Percentiles rank a stretch among this genome's conserved stretches.
These are phyloP conservation scores for Ensete glaucum DNA, from an alignment of 176 grass and related monocot genomes.

Conservation along the genomic window DNA sequence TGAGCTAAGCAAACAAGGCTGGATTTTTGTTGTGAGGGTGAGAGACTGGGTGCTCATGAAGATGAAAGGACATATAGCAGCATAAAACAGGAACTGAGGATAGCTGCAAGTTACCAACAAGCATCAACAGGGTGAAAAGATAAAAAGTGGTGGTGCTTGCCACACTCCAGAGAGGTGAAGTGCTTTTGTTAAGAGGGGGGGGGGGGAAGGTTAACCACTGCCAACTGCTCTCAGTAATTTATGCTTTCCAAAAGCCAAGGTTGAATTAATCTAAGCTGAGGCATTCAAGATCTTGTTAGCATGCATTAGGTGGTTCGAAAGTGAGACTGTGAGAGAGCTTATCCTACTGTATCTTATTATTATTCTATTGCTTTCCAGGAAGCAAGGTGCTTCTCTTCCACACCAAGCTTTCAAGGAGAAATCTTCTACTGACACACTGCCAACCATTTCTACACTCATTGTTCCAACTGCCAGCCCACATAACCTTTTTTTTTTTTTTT, in stretches of 20 bases:
- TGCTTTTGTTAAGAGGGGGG: conserved; percentile 36
- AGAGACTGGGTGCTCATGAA: background rate
- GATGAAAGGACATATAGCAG: conserved; percentile 37
- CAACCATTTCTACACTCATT: conserved; percentile 14
- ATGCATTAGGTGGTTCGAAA: conserved; percentile 11
- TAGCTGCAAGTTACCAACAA: conserved; percentile 38
- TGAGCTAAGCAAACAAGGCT: background rate
- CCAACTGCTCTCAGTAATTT: conserved; percentile 25
- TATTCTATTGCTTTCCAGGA: conserved; percentile 28
- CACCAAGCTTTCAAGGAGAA: conserved; percentile 25
- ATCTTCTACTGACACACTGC: conserved; percentile 18
- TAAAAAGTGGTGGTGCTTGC: conserved; percentile 6
- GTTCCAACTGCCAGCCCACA: background rate
- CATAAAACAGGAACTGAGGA: conserved; percentile 17
- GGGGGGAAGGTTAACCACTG: conserved; percentile 35
- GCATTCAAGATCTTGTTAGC: background rate
- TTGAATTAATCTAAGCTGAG: conserved; percentile 4
- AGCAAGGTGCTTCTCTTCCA: conserved; percentile 87
- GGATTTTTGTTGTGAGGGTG: too few relatives aligned
- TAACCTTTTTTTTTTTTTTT: background rate
- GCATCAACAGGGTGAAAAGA: background rate
- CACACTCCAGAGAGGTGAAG: conserved; percentile 31
- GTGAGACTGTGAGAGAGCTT: background rate
- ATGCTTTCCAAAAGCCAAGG: conserved; percentile 7
- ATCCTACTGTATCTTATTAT: conserved; percentile 1